Conservation (phyloP, 2,329 filamentous ascomycete species). For the Ophiostoma piceae region DNA sequence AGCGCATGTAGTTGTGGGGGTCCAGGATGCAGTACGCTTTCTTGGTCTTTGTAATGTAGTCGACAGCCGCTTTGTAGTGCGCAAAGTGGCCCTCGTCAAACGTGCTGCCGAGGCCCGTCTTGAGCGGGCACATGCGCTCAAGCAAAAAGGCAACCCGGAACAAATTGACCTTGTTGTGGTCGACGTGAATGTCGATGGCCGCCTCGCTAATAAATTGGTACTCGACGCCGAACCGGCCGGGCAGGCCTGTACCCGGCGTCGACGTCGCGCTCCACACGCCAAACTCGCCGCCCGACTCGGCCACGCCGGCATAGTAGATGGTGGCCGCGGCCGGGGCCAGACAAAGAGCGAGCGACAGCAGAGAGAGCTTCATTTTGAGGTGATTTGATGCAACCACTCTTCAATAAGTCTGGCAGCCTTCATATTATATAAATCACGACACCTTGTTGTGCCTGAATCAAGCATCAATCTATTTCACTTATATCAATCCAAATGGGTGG, state of each 20-base stretch:
- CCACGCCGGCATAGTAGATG: slow-evolving; percentile 46
- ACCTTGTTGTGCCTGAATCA: too few species aligned
- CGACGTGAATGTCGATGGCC: neutral
- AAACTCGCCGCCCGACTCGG: slow-evolving; percentile 45
- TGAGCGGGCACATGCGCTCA: neutral
- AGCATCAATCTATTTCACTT: too few species aligned
- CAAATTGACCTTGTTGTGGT: neutral
- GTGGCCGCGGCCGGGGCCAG: slow-evolving; percentile 35
- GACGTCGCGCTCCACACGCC: slow-evolving; percentile 39
- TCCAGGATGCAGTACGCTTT: slow-evolving; percentile 45
- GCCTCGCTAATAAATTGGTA: neutral
- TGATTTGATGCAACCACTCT: too few species aligned
- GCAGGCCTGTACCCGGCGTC: slow-evolving; percentile 41
- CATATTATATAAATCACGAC: too few species aligned
- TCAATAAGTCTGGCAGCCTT: too few species aligned
- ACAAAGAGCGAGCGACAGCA: neutral
- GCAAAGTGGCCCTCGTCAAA: neutral
- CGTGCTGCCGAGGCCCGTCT: neutral
- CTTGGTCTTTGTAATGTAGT: slow-evolving; percentile 47
- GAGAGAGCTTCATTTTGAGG: too few species aligned
- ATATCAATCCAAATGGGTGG: neutral
- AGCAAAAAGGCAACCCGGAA: neutral
- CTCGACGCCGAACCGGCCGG: slow-evolving; percentile 43
- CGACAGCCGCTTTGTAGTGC: slow-evolving; percentile 36
- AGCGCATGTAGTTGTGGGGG: slow-evolving; percentile 52